Evolutionary conservation across 1,284 basidiomycete genomes (phyloP).

Genomic region (Tilletia walkeri): DNA sequence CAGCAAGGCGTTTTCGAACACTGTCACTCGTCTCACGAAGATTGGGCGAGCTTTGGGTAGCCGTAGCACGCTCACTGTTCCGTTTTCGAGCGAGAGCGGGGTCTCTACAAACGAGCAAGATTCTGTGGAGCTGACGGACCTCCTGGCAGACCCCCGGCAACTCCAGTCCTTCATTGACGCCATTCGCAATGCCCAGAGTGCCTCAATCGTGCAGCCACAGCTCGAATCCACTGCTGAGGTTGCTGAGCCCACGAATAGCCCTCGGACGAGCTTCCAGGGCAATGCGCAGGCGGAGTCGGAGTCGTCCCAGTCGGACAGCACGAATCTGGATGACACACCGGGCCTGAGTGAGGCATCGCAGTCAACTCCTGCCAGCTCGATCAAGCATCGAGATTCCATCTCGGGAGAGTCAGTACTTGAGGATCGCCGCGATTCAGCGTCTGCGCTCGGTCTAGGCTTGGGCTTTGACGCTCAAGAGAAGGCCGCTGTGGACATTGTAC

Average conservation of each 20-base stretch:
- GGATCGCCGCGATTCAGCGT: not conserved
- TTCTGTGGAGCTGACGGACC: constrained; percentile 15
- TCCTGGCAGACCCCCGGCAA: constrained; percentile 4
- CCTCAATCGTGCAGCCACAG: not conserved
- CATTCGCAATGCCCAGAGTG: not conserved
- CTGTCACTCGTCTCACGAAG: constrained; percentile 74
- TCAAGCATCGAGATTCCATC: constrained; percentile 1
- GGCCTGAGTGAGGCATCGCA: constrained; percentile 37
- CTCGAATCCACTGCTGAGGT: constrained; percentile 4
- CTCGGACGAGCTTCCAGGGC: constrained; percentile 1
- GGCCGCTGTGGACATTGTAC: not conserved
- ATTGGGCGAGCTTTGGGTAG: constrained; percentile 69
- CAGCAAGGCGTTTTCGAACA: constrained; percentile 74
- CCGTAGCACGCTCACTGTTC: constrained; percentile 18
- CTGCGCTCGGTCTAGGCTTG: constrained; percentile 1
- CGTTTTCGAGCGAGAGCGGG: constrained; percentile 20
- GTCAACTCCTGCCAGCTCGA: constrained; percentile 12
- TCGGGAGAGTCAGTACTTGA: not conserved
- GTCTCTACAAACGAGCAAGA: constrained; percentile 7
- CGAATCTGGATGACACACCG: constrained; percentile 38
- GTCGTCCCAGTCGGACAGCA: constrained; percentile 24
- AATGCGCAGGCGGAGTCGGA: constrained; percentile 1
- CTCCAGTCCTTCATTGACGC: constrained; percentile 12
- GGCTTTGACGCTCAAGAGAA: not conserved
- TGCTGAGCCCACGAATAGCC: not conserved